A percentile compares a stretch with the other conserved stretches of the same genome.
These are phyloP conservation scores for Pisolithus orientalis DNA, from an alignment of 768 basidiomycete genomes.

Conservation along the genomic window DNA sequence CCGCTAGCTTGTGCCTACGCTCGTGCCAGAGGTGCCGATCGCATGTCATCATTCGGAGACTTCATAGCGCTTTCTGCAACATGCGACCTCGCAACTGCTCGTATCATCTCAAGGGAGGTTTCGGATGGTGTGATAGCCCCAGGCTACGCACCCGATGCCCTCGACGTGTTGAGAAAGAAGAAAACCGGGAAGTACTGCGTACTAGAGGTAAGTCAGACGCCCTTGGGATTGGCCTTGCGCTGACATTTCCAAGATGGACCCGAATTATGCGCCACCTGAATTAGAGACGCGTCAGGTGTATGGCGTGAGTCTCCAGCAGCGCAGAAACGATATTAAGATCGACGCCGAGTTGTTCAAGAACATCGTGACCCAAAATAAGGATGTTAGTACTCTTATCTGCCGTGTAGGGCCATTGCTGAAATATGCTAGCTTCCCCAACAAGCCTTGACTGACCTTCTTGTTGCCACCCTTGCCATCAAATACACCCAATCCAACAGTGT, in stretches of 20 bases:
- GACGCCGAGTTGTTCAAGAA: conserved; percentile 76
- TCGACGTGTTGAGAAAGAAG: conserved; percentile 90
- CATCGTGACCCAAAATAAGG: conserved; percentile 83
- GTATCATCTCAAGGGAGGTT: conserved; percentile 97
- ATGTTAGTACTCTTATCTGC: conserved; percentile 34
- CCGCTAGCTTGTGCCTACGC: conserved; percentile 92
- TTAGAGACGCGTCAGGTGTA: conserved; percentile 95
- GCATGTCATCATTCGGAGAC: conserved; percentile 99
- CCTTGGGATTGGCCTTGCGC: background rate
- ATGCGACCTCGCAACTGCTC: conserved; percentile 91
- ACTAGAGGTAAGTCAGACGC: conserved; percentile 55
- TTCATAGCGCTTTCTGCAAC: conserved; percentile 93
- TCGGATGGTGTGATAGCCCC: conserved; percentile 98
- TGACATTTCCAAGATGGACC: conserved; percentile 66
- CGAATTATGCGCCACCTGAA: conserved; percentile 68
- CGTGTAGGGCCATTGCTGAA: background rate
- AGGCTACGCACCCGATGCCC: conserved; percentile 80
- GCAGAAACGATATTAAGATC: conserved; percentile 86
- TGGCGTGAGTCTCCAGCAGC: conserved; percentile 85
- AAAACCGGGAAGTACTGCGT: conserved; percentile 99
- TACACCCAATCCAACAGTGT: conserved; percentile 99
- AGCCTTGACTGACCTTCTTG: conserved; percentile 87
- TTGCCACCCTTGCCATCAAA: conserved; percentile 94
- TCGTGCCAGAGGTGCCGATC: conserved; percentile 94
- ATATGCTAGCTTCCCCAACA: conserved; percentile 56